A percentile compares a stretch with the other conserved stretches of the same genome.
Evolutionary conservation across 257 asterid genomes (phyloP).

Genomic region (Solanum verrucosum): DNA sequence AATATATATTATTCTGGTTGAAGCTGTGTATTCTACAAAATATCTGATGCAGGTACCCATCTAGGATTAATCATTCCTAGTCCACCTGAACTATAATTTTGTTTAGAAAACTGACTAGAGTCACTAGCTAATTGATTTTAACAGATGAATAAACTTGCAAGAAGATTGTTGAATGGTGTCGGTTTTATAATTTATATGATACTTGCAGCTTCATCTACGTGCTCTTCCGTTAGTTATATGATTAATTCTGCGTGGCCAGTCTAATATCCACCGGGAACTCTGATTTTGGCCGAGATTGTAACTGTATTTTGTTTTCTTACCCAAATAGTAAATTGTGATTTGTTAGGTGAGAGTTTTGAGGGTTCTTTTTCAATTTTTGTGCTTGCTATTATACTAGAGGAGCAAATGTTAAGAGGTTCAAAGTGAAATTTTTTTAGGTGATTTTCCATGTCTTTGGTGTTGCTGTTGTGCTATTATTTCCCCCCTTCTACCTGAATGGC

Average conservation of each 20-base stretch:
- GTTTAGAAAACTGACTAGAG: not conserved
- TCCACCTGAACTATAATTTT: not conserved
- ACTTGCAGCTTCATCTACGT: not conserved
- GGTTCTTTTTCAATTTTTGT: not conserved
- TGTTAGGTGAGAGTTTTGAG: not conserved
- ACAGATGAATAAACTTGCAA: not conserved
- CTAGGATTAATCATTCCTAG: not conserved
- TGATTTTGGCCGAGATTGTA: not conserved
- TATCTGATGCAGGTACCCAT: not conserved
- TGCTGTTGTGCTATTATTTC: not conserved
- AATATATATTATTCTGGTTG: not conserved
- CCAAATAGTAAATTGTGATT: not conserved
- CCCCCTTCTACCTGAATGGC: not conserved
- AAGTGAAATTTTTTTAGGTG: not conserved
- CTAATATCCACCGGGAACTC: not conserved
- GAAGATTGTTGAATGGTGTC: not conserved
- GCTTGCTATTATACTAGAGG: not conserved
- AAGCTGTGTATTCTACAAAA: not conserved
- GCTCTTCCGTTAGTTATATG: not conserved
- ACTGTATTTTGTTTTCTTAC: not conserved
- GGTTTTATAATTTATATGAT: not conserved
- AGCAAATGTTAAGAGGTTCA: too few relatives aligned
- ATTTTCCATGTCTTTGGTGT: not conserved
- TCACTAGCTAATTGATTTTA: not conserved
- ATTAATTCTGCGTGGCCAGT: not conserved